Base-by-base conservation (phyloP, 371 early-diverging fungal species). In the Choanephora cucurbitarum region DNA sequence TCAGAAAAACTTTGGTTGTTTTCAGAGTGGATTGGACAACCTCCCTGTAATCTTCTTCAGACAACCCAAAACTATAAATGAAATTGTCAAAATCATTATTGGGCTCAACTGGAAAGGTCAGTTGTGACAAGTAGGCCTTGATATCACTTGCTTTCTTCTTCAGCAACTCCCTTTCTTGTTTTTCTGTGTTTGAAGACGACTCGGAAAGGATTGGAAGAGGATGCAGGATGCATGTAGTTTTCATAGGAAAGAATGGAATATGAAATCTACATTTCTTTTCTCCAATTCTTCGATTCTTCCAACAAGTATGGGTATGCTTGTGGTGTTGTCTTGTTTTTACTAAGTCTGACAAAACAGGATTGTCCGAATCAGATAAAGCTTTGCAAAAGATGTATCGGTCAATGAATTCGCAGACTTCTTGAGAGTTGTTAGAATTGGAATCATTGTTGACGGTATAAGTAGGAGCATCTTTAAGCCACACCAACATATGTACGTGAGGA, bases 211-310 rank as follows among this genome's bases (percentile, higher is more conserved):
- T 28, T 28, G 45, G 45, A 2, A 23, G 11, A 22, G 45, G 45
- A 5, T 10, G 11, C 9, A 45, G 10, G 11, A 45, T 45, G 15
- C 18, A 22, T 24, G 47, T 47, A 17, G 7, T n/a, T 14, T n/a
- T 17, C 47, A 31, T 47, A 24, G 47, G 47, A 47, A 13, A 28
- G 14, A 47, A 47, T 5, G 47, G 47, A 24, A 47, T 47, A 14
- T 32, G 5, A n/a, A 47, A 47, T 28, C 31, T 7, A 8, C 47
- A 47, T 11, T 11, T 15, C 31, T 24, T 28, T 31, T 14, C 31
- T 31, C 32, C 15, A 5, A 15, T 28, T 7, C 32, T 47, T 24
- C 32, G 22, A 14, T 31, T 14, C 11, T 40, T 40, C 40, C 11
- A 40, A n/a, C 47, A 47, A 8, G 31, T 47, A 24, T 15, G 15